Evolutionary conservation across 805 yeast genomes (phyloP).

Genomic region (Candida coquimbonensis): DNA sequence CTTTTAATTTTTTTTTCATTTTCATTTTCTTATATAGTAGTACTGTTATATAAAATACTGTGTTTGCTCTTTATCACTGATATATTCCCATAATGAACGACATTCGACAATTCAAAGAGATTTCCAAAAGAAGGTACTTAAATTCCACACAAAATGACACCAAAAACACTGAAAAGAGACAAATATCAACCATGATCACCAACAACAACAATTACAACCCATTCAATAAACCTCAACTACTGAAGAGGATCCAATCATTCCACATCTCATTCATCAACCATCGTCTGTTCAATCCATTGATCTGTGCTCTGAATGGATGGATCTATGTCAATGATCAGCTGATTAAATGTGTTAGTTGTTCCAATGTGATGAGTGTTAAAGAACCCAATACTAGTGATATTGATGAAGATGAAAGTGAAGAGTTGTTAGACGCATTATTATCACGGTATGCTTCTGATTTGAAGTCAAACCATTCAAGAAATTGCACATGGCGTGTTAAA

Average conservation of each 20-base stretch:
- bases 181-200: no score
- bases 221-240: background rate
- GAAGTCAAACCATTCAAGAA: background rate
- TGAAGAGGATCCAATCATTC: background rate
- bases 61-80: no score
- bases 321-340: background rate
- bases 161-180: background rate
- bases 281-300: background rate
- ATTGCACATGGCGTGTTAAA: conserved; percentile 3
- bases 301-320: background rate
- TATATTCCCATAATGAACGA: background rate
- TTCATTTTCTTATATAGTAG: no score
- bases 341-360: background rate
- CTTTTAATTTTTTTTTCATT: no score
- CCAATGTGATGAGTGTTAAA: background rate
- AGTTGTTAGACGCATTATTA: background rate
- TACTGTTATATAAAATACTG: no score
- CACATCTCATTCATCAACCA: background rate
- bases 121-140: background rate
- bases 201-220: background rate
- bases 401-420: background rate
- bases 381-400: background rate
- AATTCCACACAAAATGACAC: background rate
- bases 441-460: background rate
- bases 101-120: background rate